Conservation (phyloP, 2,329 filamentous ascomycete genomes). For the Colletotrichum orbiculare region DNA sequence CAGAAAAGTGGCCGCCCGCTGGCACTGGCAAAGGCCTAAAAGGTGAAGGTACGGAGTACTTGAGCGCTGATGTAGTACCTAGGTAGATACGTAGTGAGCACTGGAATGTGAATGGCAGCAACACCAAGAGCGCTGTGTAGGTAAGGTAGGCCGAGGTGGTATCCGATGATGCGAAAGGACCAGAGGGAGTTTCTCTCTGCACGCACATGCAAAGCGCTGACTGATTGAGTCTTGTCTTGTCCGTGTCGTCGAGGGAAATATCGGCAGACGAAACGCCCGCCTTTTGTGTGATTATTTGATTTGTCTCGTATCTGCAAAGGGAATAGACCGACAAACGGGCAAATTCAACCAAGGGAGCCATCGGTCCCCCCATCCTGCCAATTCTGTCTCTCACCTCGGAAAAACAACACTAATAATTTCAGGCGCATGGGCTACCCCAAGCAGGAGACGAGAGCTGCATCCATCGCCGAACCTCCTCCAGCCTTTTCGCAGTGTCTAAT, state of each 20-base stretch:
- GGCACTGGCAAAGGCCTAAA: conserved; percentile 13
- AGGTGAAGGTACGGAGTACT: not conserved
- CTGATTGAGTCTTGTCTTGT: not conserved
- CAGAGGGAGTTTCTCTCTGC: too few relatives aligned
- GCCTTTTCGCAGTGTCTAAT: conserved; percentile 19
- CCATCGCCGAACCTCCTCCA: conserved; percentile 1
- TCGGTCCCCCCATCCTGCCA: conserved; percentile 1
- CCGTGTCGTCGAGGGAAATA: not conserved
- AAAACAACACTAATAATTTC: not conserved
- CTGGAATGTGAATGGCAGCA: too few relatives aligned
- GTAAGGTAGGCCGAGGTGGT: too few relatives aligned
- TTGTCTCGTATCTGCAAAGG: conserved; percentile 25
- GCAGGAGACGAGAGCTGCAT: not conserved
- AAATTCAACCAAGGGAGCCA: conserved; percentile 21
- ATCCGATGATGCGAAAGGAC: too few relatives aligned
- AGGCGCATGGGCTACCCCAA: not conserved
- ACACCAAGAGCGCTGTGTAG: too few relatives aligned
- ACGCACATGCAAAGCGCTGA: conserved; percentile 3
- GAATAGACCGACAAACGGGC: conserved; percentile 8
- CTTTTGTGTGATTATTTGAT: conserved; percentile 30
- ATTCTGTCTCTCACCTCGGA: conserved; percentile 5
- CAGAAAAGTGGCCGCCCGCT: conserved; percentile 26
- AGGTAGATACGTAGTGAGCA: not conserved
- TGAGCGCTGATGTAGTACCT: not conserved
- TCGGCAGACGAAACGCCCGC: conserved; percentile 5